Percentiles rank a stretch among this genome's conserved stretches.
Evolutionary conservation across 768 basidiomycete species (phyloP).

Genomic region (Hypholoma fasciculare): DNA sequence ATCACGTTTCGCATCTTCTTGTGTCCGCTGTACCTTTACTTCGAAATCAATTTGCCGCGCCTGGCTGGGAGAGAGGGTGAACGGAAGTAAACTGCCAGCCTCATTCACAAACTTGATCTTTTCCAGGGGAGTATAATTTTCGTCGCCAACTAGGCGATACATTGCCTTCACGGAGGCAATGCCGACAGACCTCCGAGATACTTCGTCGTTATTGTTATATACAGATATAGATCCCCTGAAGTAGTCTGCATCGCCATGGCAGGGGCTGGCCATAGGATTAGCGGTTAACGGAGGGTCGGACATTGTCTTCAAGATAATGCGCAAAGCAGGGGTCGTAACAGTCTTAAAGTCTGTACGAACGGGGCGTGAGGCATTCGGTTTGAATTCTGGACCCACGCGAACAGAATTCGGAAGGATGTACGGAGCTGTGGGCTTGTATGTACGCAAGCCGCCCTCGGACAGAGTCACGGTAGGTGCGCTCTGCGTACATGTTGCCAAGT

Average conservation of each 20-base stretch:
- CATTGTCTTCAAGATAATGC: constrained; percentile 24
- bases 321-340: constrained; percentile 19
- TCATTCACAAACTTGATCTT: neutral
- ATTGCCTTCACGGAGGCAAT: constrained; percentile 25
- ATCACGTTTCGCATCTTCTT: constrained; percentile 30
- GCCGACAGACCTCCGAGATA: constrained; percentile 19
- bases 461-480: constrained; percentile 31
- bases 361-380: constrained; percentile 28
- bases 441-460: constrained; percentile 37
- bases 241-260: constrained; percentile 14
- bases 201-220: constrained; percentile 28
- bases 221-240: constrained; percentile 27
- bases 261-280: constrained; percentile 21
- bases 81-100: constrained; percentile 19
- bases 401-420: constrained; percentile 33
- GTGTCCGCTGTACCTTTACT: constrained; percentile 28
- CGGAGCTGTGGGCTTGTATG: constrained; percentile 29
- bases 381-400: constrained; percentile 32
- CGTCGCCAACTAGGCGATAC: constrained; percentile 37
- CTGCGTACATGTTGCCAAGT: constrained; percentile 32
- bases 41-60: constrained; percentile 29
- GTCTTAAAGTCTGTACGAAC: constrained; percentile 33
- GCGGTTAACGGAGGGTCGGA: constrained; percentile 31
- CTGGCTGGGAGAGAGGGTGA: constrained; percentile 36
- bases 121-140: constrained; percentile 17